Evolutionary conservation across 1,139 yeast species (phyloP).

Genomic region (Pichia sp.): DNA sequence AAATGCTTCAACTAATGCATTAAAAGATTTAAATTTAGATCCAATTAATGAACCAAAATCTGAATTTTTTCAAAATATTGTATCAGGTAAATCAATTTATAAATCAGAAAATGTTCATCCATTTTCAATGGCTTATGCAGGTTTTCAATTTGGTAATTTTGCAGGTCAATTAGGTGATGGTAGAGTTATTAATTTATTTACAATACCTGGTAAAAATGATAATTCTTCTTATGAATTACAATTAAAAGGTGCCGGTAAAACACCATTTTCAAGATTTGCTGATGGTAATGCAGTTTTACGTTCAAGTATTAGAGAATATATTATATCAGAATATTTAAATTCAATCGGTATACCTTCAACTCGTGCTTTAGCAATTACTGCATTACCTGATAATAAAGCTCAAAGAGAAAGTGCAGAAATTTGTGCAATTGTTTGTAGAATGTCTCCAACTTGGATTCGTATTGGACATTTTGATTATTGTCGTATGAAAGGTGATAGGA

Average conservation of each 20-base stretch:
- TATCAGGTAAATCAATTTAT: constrained; percentile 45
- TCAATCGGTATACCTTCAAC: constrained; percentile 85
- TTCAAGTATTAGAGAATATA: constrained; percentile 81
- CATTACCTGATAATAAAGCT: constrained; percentile 71
- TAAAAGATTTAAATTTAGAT: constrained; percentile 54
- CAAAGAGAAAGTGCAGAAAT: constrained; percentile 65
- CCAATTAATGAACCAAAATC: constrained; percentile 30
- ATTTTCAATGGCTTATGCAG: constrained; percentile 89
- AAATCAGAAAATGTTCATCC: constrained; percentile 42
- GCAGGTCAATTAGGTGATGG: constrained; percentile 99
- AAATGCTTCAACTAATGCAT: constrained; percentile 54
- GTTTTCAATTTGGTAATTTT: constrained; percentile 93
- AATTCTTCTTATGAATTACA: constrained; percentile 53
- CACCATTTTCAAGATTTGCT: constrained; percentile 91
- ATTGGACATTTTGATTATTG: constrained; percentile 87
- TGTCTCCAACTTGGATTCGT: constrained; percentile 83
- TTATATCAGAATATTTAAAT: constrained; percentile 75
- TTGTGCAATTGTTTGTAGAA: constrained; percentile 80
- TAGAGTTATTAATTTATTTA: constrained; percentile 77
- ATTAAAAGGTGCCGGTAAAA: constrained; percentile 84
- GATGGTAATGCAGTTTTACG: constrained; percentile 93
- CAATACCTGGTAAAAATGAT: constrained; percentile 35
- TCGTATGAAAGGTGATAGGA: constrained; percentile 65
- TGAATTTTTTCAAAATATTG: constrained; percentile 44
- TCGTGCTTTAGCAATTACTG: constrained; percentile 68